Base-by-base conservation (phyloP, 78 protist genomes). In the Bigelowiella natans region DNA sequence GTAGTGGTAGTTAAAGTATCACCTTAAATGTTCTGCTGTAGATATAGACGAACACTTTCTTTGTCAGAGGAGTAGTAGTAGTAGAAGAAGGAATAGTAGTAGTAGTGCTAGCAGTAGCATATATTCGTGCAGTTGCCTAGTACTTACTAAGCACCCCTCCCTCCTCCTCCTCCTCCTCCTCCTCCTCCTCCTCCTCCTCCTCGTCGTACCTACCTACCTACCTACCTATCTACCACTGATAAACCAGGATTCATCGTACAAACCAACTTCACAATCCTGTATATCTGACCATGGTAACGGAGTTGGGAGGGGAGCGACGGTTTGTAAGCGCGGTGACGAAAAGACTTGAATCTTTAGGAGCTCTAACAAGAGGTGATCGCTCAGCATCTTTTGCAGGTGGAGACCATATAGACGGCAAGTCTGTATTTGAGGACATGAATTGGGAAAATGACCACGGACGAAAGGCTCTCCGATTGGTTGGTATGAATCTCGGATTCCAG, bases 331-430 rank as follows among this genome's bases (percentile, higher is more conserved):
- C 90, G 11, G 88, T 91, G 1, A 89, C 93, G 31, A 40, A 38
- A 40, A 90, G 93, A 1, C 85, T 91, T 2, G 82, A 87, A 88
- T 0, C 38, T 1, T 36, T 83, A 2, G 91, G 88, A 0, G 93
- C 93, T 2, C 85, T 91, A 29, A 85, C 90, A 2, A 31, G 37
- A n/a, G 93, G 93, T 2, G 93, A 91, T 64, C 39, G 93, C 0
- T 36, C 90, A 2, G 93, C 92, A 1, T 0, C 88, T 2, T 40
- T 39, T 40, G 88, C 88, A 2, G 82, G 31, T 26, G 73, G 73
- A 18, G 73, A 51, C 73, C 73, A 51, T 7, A 7, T 7, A 51
- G 18, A 51, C 18, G 73, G 73, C 34, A 7, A 51, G 73, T 51
- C 73, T 7, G 18, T 51, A 7, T 51, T 51, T 18, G 73, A 51